Evolutionary conservation across 2,329 filamentous ascomycete species (phyloP), one percentile per base, ranked within the genome.

Genomic region (Paraphoma sp.): DNA sequence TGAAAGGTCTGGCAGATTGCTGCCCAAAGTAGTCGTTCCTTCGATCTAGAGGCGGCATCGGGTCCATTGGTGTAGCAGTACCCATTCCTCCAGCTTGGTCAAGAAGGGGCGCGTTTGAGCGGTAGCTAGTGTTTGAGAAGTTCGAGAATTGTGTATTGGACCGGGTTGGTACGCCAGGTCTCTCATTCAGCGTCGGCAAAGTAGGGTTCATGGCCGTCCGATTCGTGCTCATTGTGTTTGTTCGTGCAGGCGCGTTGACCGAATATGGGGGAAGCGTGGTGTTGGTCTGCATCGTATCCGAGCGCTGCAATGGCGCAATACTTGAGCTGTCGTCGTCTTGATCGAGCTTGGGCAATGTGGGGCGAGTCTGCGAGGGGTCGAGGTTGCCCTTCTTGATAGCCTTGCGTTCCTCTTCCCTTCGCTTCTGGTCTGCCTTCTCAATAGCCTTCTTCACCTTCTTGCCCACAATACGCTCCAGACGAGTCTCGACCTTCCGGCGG

Each of bases 391-490:
- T 65, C 83, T 82, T 80, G 47, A 70, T 65, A 10, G 68, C 69
- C 40, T 58, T 75, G 61, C 80, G 67, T 83, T 75, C 72, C 23
- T 73, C 71, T 46, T 65, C 68, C 47, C 79, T 73, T 74, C 78
- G 74, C 73, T 81, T 76, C 51, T 77, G 78, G 52, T 87, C 88
- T 51, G 95, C 90, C 67, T 93, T 92, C 49, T 89, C 90, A 28
- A 98, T 79, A 0, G 93, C 94, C 75, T 92, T 93, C 78, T 95
- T 92, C 68, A 97, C 91, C 79, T 95, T 97, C 68, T 83, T 85
- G 52, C 88, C 87, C 4, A 98, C 93, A 63, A 98, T 95, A 65
- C 87, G 87, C 71, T 90, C 90, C 64, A 99, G 83, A 64, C 93
- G 84, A 68, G 87, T 89, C 78, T 96, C 96, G 74, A 97, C 89